phyloP scores from a whole-genome alignment of 805 yeast genomes.

The Martiniozyma abietophila region DNA sequence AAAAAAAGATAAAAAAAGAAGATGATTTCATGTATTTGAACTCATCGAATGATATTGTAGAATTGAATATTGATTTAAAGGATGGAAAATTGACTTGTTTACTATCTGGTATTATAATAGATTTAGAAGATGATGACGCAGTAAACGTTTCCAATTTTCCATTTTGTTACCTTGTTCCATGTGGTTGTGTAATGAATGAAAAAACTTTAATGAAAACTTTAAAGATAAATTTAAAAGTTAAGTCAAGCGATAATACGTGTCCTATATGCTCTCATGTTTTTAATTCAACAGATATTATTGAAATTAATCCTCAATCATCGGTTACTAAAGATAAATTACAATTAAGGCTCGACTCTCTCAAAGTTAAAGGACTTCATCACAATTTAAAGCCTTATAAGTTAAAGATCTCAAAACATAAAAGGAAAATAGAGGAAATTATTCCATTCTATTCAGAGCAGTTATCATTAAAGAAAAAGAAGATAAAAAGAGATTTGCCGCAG shows the following conservation, averaged over 20 bases:
- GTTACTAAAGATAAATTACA: no score
- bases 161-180: constrained; percentile 37
- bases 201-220: constrained; percentile 22
- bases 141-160: constrained; percentile 11
- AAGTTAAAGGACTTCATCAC: constrained; percentile 26
- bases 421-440: constrained; percentile 10
- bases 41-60: constrained; percentile 21
- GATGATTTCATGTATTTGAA: neutral
- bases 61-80: constrained; percentile 21
- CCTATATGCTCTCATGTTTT: constrained; percentile 31
- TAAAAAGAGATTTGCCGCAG: neutral
- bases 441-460: no score
- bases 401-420: constrained; percentile 15
- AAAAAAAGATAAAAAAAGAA: neutral
- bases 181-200: constrained; percentile 35
- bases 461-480: neutral
- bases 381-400: constrained; percentile 23
- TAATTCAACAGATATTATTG: constrained; percentile 25
- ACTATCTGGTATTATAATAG: constrained; percentile 29
- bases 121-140: constrained; percentile 21
- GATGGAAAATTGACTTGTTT: constrained; percentile 29
- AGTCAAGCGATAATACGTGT: constrained; percentile 19
- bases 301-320: constrained; percentile 19
- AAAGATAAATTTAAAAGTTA: constrained; percentile 4
- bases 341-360: constrained; percentile 12